Conservation (phyloP, 2,329 filamentous ascomycete genomes). For the Thielaviopsis euricoi region DNA sequence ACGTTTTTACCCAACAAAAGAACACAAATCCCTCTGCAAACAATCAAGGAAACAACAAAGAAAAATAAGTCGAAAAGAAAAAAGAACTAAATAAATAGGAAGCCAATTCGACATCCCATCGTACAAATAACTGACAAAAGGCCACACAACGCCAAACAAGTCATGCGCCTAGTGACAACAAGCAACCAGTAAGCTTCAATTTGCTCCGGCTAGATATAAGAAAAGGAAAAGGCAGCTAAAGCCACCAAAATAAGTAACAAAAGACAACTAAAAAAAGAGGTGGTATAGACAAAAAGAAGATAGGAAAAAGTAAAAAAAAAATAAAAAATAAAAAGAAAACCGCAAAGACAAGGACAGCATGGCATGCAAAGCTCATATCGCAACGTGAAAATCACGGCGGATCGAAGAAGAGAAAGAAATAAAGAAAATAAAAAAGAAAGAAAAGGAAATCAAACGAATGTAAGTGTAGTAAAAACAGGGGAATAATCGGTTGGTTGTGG, state of each 20-base stretch:
- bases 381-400: constrained; percentile 1
- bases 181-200: too few relatives aligned
- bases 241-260: not conserved
- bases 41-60: not conserved
- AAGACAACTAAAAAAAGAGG: constrained; percentile 1
- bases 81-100: not conserved
- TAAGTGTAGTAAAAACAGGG: not conserved
- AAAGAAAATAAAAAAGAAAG: not conserved
- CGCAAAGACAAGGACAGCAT: constrained; percentile 7
- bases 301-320: constrained; percentile 4
- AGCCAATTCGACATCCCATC: not conserved
- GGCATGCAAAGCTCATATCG: constrained; percentile 12
- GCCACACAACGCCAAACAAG: not conserved
- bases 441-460: not conserved
- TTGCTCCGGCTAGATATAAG: not conserved
- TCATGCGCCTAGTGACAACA: not conserved
- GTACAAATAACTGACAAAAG: not conserved
- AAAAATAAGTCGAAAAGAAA: not conserved
- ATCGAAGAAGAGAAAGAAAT: not conserved
- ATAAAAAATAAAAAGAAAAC: not conserved
- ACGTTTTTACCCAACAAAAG: constrained; percentile 7
- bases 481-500: not conserved
- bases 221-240: not conserved
- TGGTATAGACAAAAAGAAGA: constrained; percentile 11
- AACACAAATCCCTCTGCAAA: constrained; percentile 2